A percentile compares a stretch with the other conserved stretches of the same genome.
Conservation (phyloP, 2,329 filamentous ascomycete species). For the Hypoxylon sp. region DNA sequence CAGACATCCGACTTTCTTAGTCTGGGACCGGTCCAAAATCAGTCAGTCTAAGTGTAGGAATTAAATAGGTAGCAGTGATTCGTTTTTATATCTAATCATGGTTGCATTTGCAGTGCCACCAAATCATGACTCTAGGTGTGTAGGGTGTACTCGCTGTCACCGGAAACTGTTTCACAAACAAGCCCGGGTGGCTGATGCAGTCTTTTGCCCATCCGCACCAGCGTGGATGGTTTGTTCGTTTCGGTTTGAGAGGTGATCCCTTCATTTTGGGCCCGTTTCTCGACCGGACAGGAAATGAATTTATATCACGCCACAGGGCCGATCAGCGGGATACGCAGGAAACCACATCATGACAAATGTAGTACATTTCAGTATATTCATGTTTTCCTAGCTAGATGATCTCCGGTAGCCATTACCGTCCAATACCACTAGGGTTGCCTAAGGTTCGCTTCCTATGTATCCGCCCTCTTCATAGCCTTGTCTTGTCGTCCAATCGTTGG, state of each 20-base stretch:
- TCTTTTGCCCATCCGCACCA: background rate
- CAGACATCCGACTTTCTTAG: background rate
- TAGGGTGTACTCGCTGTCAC: conserved; percentile 1
- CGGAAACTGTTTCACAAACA: conserved; percentile 32
- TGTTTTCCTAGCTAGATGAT: conserved; percentile 35
- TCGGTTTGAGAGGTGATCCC: conserved; percentile 27
- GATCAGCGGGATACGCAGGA: conserved; percentile 1
- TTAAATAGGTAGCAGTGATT: background rate
- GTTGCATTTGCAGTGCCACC: background rate
- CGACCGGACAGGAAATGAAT: background rate
- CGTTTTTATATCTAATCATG: background rate
- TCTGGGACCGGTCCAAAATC: no score
- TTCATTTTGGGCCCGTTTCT: conserved; percentile 20
- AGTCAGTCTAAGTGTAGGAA: no score
- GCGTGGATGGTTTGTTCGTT: conserved; percentile 1
- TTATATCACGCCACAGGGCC: conserved; percentile 2
- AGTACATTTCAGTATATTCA: conserved; percentile 19
- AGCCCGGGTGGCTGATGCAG: conserved; percentile 4
- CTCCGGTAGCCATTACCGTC: conserved; percentile 33
- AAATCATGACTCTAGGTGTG: background rate
- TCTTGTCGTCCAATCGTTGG: conserved; percentile 37
- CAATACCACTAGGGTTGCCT: conserved; percentile 12
- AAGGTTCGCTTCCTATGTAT: conserved; percentile 3
- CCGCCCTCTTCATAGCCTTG: conserved; percentile 21
- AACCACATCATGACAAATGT: conserved; percentile 10